Evolutionary conservation across 208 protist genomes (phyloP), one percentile per base, ranked within the genome.

Genomic region (Acanthamoeba healyi): DNA sequence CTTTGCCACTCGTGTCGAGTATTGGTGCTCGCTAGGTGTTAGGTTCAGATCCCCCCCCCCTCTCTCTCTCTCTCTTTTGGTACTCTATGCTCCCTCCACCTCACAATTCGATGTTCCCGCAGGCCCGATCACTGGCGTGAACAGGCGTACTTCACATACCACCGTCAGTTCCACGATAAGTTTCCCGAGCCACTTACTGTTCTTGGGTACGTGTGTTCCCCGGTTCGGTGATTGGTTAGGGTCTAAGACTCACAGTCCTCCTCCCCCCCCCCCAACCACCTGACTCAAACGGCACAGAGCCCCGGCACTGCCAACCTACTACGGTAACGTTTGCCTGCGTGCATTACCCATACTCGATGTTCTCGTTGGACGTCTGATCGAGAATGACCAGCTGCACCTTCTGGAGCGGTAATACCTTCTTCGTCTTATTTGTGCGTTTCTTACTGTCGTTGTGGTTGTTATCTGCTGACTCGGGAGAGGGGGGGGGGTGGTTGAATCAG

Each of bases 81-180:
- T n/a, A n/a, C n/a, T n/a, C n/a, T n/a, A 3, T 56, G 4, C 34
- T 17, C 63, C 63, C 3, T 36, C 63, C 2, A 6, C 15, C n/a
- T n/a, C 10, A 5, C n/a, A 74, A 61, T 61, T 22, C 22, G 54
- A 61, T 61, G 12, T 61, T 61, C n/a, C n/a, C 9, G 1, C 12
- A 88, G 79, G 36, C 44, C 79, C 32, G 79, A 88, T 36, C 51
- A 63, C 32, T 88, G 79, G 79, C 42, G 79, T 12, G 79, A 88
- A 12, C 46, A 88, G 32, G 29, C 42, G 22, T 63, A 54, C 42
- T 88, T 88, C 14, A n/a, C 79, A 10, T 42, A 88, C 29, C 79
- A 88, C 49, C 42, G 51, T 2, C 46, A 88, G 79, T 88, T 40
- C 51, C 79, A 88, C 32, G 79, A 88, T 14, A 88, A 61, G n/a